Evolutionary conservation across 805 yeast species (phyloP), one percentile per base, ranked within the genome.

Genomic region (Suhomyces sp.): DNA sequence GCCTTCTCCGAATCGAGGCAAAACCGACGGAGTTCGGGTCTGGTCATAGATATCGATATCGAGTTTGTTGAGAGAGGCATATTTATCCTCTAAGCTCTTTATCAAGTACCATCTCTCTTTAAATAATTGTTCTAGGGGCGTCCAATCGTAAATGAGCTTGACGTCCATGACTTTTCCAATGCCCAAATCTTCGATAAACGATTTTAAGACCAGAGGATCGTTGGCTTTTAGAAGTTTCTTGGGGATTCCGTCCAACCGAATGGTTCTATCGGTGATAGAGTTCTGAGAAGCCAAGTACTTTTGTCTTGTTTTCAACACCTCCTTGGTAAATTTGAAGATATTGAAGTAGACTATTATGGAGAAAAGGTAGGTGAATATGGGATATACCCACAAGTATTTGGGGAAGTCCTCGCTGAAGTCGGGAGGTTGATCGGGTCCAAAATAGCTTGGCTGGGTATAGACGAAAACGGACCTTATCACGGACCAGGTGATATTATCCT

Each of bases 231-330:
- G 54, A 58, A 83, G 65, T 38, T 69, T 64, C 42, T 64, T 66
- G 0, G 87, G 87, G 17, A 83, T 82, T 38, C 83, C 83, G 46
- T 81, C 80, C 15, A 83, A 66, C 47, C 77, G 67, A 45, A 83
- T 81, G 5, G 87, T 83, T 54, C 86, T 66, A 64, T 83, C 87
- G 2, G 86, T 82, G 47, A 83, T 70, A 15, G 86, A 79, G 64
- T 81, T 74, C 60, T 83, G 87, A 5, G 82, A 74, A 0, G 87
- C 87, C 53, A 83, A 67, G 62, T 81, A 82, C 57, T 77, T 73
- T 59, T 83, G 87, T 41, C 87, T 67, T 1, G 82, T 77, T 55
- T 73, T 74, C 47, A 83, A 73, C 33, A 83, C 79, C 50, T 68
- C 69, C 13, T 72, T 69, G 19, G 87, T 83, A 61, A 72, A 80